Evolutionary conservation across 108 stramenopile genomes (phyloP).

Genomic region (Phaeodactylum tricornutum): DNA sequence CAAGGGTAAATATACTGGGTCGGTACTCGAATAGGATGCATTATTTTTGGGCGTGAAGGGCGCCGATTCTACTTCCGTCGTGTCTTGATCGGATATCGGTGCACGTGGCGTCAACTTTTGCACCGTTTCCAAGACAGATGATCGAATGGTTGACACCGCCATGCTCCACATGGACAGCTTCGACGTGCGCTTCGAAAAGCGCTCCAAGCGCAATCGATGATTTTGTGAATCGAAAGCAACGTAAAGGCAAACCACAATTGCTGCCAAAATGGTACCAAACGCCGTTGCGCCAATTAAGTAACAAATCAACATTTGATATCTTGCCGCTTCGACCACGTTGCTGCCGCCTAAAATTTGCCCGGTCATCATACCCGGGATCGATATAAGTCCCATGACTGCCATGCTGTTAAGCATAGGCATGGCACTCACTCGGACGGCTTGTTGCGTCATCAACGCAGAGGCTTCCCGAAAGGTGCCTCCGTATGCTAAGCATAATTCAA

Average conservation of each 20-base stretch:
- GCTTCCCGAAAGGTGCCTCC: constrained; percentile 38
- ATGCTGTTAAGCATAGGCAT: constrained; percentile 70
- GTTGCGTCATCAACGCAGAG: constrained; percentile 15
- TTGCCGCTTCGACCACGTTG: constrained; percentile 67
- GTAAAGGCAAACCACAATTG: constrained; percentile 30
- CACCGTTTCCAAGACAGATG: too few species aligned
- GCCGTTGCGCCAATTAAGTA: constrained; percentile 57
- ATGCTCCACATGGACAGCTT: too few species aligned
- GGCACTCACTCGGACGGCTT: constrained; percentile 32
- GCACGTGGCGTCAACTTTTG: too few species aligned
- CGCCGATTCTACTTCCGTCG: too few species aligned
- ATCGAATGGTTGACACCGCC: too few species aligned
- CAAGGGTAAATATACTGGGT: too few species aligned
- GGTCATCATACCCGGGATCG: constrained; percentile 92
- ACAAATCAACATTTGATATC: constrained; percentile 79
- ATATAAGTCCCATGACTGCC: constrained; percentile 67
- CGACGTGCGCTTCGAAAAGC: constrained; percentile 7
- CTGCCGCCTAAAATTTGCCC: constrained; percentile 86
- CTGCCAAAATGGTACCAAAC: constrained; percentile 23
- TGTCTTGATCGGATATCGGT: too few species aligned
- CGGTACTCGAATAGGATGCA: too few species aligned
- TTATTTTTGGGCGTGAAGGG: too few species aligned
- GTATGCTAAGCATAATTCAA: constrained; percentile 41
- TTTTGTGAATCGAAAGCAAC: constrained; percentile 43
- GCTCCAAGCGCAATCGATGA: constrained; percentile 14